phyloP scores from a whole-genome alignment of 2,329 filamentous ascomycete species.

The Sarocladium oryzae region DNA sequence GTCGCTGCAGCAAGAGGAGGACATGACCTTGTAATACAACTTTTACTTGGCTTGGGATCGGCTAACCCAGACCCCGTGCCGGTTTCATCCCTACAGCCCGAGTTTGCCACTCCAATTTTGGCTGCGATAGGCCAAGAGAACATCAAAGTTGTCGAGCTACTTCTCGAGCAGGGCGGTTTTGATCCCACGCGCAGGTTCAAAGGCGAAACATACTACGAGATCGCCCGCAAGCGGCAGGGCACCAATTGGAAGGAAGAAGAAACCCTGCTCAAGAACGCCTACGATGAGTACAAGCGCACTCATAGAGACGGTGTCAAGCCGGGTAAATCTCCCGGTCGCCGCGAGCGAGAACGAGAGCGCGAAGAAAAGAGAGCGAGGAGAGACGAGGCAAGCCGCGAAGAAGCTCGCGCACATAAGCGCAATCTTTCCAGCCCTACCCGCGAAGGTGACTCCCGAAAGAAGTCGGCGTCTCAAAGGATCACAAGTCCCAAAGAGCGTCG shows the following conservation, averaged over 20 bases:
- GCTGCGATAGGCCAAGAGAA: constrained; percentile 89
- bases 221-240: constrained; percentile 75
- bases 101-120: constrained; percentile 86
- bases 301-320: constrained; percentile 42
- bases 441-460: constrained; percentile 40
- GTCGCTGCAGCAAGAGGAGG: constrained; percentile 89
- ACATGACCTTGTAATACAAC: constrained; percentile 78
- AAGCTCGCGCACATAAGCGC: constrained; percentile 37
- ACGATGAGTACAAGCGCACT: constrained; percentile 54
- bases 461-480: constrained; percentile 26
- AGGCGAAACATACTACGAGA: constrained; percentile 78
- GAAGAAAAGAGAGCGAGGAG: constrained; percentile 38
- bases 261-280: constrained; percentile 69
- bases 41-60: constrained; percentile 63
- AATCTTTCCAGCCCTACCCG: constrained; percentile 42
- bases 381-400: constrained; percentile 36
- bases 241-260: constrained; percentile 88
- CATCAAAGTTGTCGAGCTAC: constrained; percentile 72
- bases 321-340: constrained; percentile 40
- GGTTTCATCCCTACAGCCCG: constrained; percentile 50
- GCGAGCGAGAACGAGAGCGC: constrained; percentile 32
- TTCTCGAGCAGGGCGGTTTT: constrained; percentile 71
- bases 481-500: constrained; percentile 42
- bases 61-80: constrained; percentile 64
- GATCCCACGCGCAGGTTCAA: constrained; percentile 74